Conservation (phyloP, 768 basidiomycete genomes). For the Tulasnella sp. region DNA sequence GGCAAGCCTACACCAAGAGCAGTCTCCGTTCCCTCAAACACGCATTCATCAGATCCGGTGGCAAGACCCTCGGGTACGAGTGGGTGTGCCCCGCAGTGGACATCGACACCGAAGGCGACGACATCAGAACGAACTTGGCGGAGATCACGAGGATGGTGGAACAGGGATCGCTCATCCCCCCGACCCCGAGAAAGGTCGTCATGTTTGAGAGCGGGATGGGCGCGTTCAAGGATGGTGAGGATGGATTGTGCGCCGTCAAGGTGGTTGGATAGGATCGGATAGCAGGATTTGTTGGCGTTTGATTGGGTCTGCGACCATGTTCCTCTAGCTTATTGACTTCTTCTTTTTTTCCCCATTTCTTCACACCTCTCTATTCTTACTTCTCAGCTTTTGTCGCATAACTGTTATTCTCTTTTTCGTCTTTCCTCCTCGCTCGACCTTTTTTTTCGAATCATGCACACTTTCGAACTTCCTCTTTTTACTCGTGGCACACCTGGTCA, state of each 20-base stretch:
- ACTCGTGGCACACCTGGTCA: neutral
- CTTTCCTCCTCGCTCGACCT: neutral
- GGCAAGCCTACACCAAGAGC: conserved; percentile 72
- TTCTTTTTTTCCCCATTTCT: too few species aligned
- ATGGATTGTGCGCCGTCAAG: conserved; percentile 14
- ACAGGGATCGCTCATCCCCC: conserved; percentile 44
- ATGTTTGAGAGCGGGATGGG: conserved; percentile 34
- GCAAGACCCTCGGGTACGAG: conserved; percentile 62
- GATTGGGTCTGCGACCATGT: neutral
- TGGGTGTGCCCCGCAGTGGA: conserved; percentile 81
- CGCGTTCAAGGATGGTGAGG: conserved; percentile 30
- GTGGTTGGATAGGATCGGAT: conserved; percentile 9
- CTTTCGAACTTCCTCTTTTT: neutral
- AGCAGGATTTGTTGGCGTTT: neutral
- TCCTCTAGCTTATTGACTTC: neutral
- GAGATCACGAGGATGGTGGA: conserved; percentile 49
- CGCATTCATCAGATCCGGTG: conserved; percentile 37
- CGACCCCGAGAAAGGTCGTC: neutral
- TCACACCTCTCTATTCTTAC: conserved; percentile 14
- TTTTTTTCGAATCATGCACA: neutral
- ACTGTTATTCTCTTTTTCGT: neutral
- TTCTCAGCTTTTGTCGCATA: neutral
- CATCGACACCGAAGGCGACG: conserved; percentile 80
- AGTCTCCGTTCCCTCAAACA: conserved; percentile 63
- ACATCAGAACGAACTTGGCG: conserved; percentile 60